Conservation (phyloP, 192 early-diverging fungal species). For the Oehlia diaphana region DNA sequence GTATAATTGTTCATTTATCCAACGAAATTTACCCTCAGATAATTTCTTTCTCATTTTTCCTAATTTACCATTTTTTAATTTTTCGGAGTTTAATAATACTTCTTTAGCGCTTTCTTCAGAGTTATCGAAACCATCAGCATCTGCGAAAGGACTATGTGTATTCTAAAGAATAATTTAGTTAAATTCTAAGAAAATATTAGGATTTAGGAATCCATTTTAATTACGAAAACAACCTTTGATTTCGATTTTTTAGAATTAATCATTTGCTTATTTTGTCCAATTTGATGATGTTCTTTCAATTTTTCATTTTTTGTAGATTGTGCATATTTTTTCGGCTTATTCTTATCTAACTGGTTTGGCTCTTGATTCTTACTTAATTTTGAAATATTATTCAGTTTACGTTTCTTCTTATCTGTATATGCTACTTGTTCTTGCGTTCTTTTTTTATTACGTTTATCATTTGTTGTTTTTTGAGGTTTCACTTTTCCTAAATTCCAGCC, state of each 20-base stretch:
- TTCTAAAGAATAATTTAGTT: not conserved
- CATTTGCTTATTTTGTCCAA: not conserved
- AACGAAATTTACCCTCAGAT: conserved; percentile 76
- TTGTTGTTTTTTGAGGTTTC: not conserved
- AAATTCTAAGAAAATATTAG: not conserved
- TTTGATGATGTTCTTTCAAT: not conserved
- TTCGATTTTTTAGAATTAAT: not conserved
- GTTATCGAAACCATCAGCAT: not conserved
- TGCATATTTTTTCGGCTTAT: not conserved
- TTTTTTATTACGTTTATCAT: not conserved
- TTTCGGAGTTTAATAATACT: not conserved
- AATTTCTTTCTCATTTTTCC: conserved; percentile 45
- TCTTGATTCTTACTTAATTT: not conserved
- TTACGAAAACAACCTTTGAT: not conserved
- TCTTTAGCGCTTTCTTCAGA: not conserved
- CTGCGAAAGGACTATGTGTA: not conserved
- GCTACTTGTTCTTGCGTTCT: not conserved
- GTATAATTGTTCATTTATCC: conserved; percentile 96
- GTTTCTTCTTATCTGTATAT: not conserved
- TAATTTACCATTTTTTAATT: not conserved
- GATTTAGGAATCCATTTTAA: not conserved
- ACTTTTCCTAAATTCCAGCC: not conserved
- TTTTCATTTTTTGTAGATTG: not conserved
- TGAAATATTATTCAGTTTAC: not conserved
- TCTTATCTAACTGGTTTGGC: too few relatives aligned